phyloP scores from a whole-genome alignment of 352 stramenopile genomes.

The Globisporangium recalcitrans region DNA sequence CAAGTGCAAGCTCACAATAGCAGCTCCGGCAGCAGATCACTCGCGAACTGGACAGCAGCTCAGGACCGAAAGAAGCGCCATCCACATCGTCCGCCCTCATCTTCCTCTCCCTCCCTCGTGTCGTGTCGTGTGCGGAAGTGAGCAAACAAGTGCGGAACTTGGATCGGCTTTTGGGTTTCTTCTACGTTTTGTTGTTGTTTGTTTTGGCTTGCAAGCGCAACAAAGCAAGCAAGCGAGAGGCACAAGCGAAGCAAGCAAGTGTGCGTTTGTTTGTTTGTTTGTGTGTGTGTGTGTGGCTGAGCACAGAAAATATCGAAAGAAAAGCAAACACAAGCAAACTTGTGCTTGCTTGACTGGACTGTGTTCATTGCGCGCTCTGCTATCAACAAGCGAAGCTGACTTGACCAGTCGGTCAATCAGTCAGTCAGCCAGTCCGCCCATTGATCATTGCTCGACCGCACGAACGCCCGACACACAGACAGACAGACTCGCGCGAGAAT shows the following conservation, averaged over 20 bases:
- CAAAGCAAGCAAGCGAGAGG: not conserved
- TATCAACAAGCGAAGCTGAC: not conserved
- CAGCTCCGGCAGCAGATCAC: not conserved
- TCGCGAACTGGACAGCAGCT: not conserved
- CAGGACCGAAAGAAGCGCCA: not conserved
- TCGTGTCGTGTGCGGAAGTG: not conserved
- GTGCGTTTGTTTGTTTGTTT: not conserved
- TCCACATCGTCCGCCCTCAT: not conserved
- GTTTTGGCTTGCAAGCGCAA: not conserved
- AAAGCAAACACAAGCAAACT: no score
- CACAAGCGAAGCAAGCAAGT: not conserved
- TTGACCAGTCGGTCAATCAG: not conserved
- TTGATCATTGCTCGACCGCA: no score
- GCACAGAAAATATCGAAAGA: constrained; percentile 9
- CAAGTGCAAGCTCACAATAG: not conserved
- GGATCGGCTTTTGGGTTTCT: not conserved
- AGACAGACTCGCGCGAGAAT: not conserved
- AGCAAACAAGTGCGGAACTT: not conserved
- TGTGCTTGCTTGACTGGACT: no score
- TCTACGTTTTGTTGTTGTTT: constrained; percentile 6
- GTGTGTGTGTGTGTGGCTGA: not conserved
- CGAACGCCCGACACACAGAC: not conserved
- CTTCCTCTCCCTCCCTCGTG: not conserved
- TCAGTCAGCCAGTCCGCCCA: not conserved
- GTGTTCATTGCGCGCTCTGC: not conserved